Conservation (phyloP, 2,329 filamentous ascomycete genomes). For the Ilyonectria mors-panacis region DNA sequence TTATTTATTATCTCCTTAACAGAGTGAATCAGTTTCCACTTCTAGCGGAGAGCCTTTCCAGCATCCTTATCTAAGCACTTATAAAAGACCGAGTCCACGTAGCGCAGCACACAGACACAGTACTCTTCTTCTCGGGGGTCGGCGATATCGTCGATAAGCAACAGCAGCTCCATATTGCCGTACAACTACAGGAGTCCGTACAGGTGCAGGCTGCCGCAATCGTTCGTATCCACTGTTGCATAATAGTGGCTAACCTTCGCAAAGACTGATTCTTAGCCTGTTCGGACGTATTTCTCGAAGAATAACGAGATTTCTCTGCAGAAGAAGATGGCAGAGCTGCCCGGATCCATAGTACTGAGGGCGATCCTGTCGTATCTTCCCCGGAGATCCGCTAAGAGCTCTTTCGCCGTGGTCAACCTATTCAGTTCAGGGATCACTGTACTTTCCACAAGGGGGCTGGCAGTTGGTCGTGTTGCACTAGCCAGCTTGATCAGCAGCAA, state of each 20-base stretch:
- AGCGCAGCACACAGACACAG: slow-evolving; percentile 1
- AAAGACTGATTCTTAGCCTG: slow-evolving; percentile 8
- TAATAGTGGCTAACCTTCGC: background rate
- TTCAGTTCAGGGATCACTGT: no score
- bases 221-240: no score
- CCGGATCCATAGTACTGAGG: background rate
- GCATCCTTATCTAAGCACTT: slow-evolving; percentile 15
- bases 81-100: slow-evolving; percentile 24
- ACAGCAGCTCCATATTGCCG: slow-evolving; percentile 4
- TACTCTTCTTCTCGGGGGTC: background rate
- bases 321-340: slow-evolving; percentile 31
- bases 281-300: slow-evolving; percentile 21
- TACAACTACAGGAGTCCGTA: background rate
- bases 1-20: background rate
- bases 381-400: background rate
- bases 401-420: slow-evolving; percentile 16
- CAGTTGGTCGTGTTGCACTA: no score
- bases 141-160: background rate
- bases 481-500: no score
- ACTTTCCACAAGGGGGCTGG: no score
- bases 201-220: no score
- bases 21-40: background rate
- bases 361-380: slow-evolving; percentile 2
- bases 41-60: background rate
- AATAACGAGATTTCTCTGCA: slow-evolving; percentile 18